Conservation (phyloP, 2,329 filamentous ascomycete species). For the Sclerotinia subarctica region DNA sequence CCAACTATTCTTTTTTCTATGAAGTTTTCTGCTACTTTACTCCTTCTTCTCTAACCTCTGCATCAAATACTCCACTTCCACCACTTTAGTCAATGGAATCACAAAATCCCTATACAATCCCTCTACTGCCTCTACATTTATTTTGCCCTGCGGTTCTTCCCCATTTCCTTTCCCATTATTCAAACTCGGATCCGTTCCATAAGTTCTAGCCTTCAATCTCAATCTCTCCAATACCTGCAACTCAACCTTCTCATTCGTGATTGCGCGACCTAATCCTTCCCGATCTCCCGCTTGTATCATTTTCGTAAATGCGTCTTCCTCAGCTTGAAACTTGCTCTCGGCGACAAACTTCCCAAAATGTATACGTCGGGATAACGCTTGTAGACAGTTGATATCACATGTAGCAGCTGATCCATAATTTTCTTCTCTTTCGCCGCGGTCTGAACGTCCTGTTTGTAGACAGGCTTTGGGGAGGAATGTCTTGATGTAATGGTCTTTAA, state of each 20-base stretch:
- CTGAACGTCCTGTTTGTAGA: conserved; percentile 69
- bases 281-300: conserved; percentile 80
- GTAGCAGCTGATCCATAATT: conserved; percentile 94
- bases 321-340: conserved; percentile 87
- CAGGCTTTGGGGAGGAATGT: conserved; percentile 83
- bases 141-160: conserved; percentile 65
- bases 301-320: conserved; percentile 74
- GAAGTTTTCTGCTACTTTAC: background rate
- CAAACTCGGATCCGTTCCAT: conserved; percentile 82
- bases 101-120: conserved; percentile 89
- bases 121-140: conserved; percentile 88
- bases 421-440: conserved; percentile 81
- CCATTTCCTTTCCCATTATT: conserved; percentile 31
- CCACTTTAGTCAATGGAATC: conserved; percentile 95
- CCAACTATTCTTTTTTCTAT: background rate
- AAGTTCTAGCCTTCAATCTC: conserved; percentile 84
- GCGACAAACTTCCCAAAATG: conserved; percentile 99
- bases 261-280: conserved; percentile 79
- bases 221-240: conserved; percentile 85
- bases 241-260: conserved; percentile 87
- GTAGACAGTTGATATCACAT: conserved; percentile 84
- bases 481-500: conserved; percentile 81
- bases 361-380: conserved; percentile 84
- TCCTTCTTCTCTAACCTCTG: conserved; percentile 64
- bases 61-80: conserved; percentile 98